phyloP scores from a whole-genome alignment of 2,329 filamentous ascomycete genomes.

The Colletotrichum camelliae region DNA sequence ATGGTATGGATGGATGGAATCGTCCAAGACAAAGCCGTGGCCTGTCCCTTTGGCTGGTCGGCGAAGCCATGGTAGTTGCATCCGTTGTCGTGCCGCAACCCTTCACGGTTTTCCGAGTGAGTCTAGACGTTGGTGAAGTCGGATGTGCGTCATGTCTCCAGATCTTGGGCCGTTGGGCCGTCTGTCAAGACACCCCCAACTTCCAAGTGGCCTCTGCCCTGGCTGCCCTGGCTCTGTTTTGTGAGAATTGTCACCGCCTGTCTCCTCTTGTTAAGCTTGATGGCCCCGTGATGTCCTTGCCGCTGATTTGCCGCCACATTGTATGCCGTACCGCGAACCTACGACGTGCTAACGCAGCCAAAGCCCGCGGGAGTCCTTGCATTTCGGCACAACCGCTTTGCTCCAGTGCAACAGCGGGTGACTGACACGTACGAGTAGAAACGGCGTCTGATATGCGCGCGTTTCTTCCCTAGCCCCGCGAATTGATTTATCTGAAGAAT shows the following conservation, averaged over 20 bases:
- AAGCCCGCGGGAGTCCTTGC: background rate
- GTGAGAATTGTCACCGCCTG: background rate
- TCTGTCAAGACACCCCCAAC: background rate
- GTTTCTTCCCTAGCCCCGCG: background rate
- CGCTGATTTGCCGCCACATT: background rate
- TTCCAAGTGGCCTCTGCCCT: background rate
- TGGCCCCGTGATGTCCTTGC: background rate
- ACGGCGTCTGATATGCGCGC: background rate
- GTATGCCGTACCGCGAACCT: background rate
- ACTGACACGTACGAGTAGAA: background rate
- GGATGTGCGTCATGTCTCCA: constrained; percentile 11
- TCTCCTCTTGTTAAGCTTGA: background rate
- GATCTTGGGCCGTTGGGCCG: background rate
- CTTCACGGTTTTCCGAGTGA: background rate
- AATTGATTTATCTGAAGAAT: background rate
- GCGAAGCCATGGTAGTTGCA: background rate
- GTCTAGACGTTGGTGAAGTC: constrained; percentile 8
- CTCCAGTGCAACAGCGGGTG: background rate
- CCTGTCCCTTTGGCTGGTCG: background rate
- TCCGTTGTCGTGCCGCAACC: background rate
- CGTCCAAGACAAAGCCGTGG: background rate
- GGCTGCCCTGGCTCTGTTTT: background rate
- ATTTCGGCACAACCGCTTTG: constrained; percentile 1
- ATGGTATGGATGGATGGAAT: background rate
- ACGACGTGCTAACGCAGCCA: background rate